Conservation (phyloP, 1,139 yeast genomes). For the Blastobotrys ciferrii region DNA sequence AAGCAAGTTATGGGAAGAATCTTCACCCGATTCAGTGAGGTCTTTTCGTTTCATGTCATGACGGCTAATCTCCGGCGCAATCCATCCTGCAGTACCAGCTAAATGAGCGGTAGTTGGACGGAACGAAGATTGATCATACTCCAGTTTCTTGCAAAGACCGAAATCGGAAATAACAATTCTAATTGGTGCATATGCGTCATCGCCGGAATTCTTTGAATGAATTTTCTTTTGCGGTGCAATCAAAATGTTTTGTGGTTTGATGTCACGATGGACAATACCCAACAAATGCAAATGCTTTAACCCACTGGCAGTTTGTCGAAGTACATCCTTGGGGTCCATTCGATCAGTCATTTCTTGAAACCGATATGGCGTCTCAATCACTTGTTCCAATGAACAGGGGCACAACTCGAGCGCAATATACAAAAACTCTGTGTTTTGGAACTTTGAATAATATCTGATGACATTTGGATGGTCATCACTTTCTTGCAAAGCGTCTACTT, state of each 20-base stretch:
- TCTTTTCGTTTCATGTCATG: constrained; percentile 3
- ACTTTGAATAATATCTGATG: constrained; percentile 87
- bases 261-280: constrained; percentile 91
- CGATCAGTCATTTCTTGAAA: constrained; percentile 37
- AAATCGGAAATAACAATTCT: constrained; percentile 88
- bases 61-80: constrained; percentile 78
- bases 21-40: constrained; percentile 7
- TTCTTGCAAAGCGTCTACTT: constrained; percentile 81
- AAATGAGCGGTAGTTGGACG: constrained; percentile 90
- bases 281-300: constrained; percentile 82
- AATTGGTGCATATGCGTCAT: constrained; percentile 40
- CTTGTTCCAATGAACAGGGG: constrained; percentile 82
- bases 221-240: constrained; percentile 66
- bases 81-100: constrained; percentile 98
- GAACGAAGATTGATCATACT: constrained; percentile 88
- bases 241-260: constrained; percentile 92
- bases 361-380: constrained; percentile 45
- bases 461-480: constrained; percentile 98
- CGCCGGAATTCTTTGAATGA: constrained; percentile 24
- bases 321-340: constrained; percentile 52
- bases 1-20: constrained; percentile 32
- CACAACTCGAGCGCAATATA: constrained; percentile 94
- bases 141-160: constrained; percentile 90
- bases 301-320: constrained; percentile 81
- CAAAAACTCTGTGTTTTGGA: constrained; percentile 78